Evolutionary conservation across 352 stramenopile genomes (phyloP), one percentile per base, ranked within the genome.

Genomic region (Pythium folliculosum): DNA sequence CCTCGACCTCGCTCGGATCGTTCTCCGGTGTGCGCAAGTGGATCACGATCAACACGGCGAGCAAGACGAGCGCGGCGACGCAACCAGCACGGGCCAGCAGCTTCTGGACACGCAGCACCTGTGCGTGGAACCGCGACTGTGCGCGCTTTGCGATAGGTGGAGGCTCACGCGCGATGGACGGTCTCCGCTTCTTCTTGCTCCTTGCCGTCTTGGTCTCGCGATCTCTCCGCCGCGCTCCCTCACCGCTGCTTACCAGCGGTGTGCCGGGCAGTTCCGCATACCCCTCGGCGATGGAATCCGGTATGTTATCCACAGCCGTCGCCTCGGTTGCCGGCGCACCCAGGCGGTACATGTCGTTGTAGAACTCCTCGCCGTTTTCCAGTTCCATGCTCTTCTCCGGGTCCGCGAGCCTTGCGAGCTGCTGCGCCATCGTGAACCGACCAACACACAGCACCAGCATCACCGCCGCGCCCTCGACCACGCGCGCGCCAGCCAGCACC

Each of bases 361-460:
- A 38, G 12, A 55, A 14, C 10, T 1, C 23, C 6, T 14, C 6
- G 16, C 49, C 37, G 49, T 55, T 55, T 13, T 55, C 25, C 5
- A 38, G 21, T 8, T 38, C 17, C 3, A 6, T 14, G 0, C 2
- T 14, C 49, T 55, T 55, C 5, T 10, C 13, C 13, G 49, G 13
- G 23, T 55, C 49, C 7, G 22, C 23, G 25, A 55, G 22, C 19
- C 6, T 3, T 3, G 10, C 25, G 9, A 54, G 30, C 57, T 55
- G 57, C 21, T 53, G 52, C 40, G 44, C 60, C 3, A 62, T 21
- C 43, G 76, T 90, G 55, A 95, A 72, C 27, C 82, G 80, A n/a
- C 91, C 90, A n/a, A 98, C 89, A 17, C 84, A 86, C 35, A 92
- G 79, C 40, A 94, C 87, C 27, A 98, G 63, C 72, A 97, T 92